Conservation (phyloP, 805 yeast genomes). For the Ascoidea asiatica region DNA sequence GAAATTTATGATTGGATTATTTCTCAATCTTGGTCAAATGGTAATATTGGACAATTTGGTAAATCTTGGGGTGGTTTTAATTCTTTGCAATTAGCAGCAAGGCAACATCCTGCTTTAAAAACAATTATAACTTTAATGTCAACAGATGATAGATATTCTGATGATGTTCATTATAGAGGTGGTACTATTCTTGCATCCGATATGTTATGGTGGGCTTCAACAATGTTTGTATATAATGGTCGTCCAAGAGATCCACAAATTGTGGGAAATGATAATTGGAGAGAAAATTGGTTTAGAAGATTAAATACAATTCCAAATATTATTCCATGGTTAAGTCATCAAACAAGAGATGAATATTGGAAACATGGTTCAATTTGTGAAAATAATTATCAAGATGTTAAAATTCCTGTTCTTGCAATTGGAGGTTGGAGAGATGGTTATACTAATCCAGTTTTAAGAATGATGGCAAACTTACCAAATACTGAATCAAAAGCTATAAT, state of each 20-base stretch:
- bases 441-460: conserved; percentile 29
- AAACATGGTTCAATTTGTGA: conserved; percentile 33
- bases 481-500: conserved; percentile 19
- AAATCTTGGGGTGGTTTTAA: conserved; percentile 38
- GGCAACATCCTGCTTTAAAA: conserved; percentile 32
- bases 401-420: conserved; percentile 28
- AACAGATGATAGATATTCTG: conserved; percentile 33
- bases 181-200: conserved; percentile 30
- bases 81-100: conserved; percentile 30
- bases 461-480: conserved; percentile 26
- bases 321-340: conserved; percentile 28
- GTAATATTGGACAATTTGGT: conserved; percentile 32
- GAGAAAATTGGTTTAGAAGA: conserved; percentile 25
- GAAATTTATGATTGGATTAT: conserved; percentile 30
- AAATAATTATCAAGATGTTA: conserved; percentile 21
- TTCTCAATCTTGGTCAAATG: conserved; percentile 29
- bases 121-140: conserved; percentile 30
- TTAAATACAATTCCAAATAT: conserved; percentile 26
- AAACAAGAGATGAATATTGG: conserved; percentile 31
- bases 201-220: conserved; percentile 38
- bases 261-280: conserved; percentile 24
- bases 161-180: conserved; percentile 36
- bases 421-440: conserved; percentile 39
- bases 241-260: conserved; percentile 32
- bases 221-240: conserved; percentile 29